Evolutionary conservation across 495 filamentous ascomycete genomes (phyloP), one percentile per base, ranked within the genome.

Genomic region (Platismatia glauca): DNA sequence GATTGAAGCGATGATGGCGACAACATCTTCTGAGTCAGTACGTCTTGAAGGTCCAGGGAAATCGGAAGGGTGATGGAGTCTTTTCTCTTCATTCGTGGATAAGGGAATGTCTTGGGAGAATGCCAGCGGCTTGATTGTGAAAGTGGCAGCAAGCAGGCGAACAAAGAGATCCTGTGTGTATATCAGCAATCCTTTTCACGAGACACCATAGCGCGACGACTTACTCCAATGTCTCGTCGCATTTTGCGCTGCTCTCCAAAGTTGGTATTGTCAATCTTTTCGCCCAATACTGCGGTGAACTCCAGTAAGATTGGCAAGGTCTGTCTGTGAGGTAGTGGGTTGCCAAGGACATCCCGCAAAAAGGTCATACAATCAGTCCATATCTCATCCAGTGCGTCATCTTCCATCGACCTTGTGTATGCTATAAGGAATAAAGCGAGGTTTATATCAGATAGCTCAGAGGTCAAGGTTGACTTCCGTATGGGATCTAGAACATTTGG

Each of bases 381-480:
- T 37, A 99, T 96, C 74, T 99, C 94, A 69, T 99, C 95, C 79
- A 97, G 93, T n/a, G 94, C 88, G 77, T 99, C 94, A 67, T 99
- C 94, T 68, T 99, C 94, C 18, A 96, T 77, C 5, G 91, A 93
- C 29, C 84, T 81, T 2, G 91, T 86, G 70, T 97, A 99, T 55
- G 90, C 88, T 7, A 94, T 86, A 60, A 97, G 73, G 70, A 97
- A 99, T 24, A 86, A 82, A 12, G 91, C 89, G 20, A 97, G 76
- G 67, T 95, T 91, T 3, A 82, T 80, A 63, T 96, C 93, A 31
- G 84, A 82, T 8, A 97, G 73, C 62, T 86, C 87, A 12, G 91
- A 89, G 0, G 93, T 95, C 66, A 97, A 73, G 0, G 89, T 91
- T 22, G 91, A 96, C 76, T 92, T 90, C 58, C 90, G 82, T 29